Evolutionary conservation across 192 early-diverging fungal genomes (phyloP).

Genomic region (Polychytrium aggregatum): DNA sequence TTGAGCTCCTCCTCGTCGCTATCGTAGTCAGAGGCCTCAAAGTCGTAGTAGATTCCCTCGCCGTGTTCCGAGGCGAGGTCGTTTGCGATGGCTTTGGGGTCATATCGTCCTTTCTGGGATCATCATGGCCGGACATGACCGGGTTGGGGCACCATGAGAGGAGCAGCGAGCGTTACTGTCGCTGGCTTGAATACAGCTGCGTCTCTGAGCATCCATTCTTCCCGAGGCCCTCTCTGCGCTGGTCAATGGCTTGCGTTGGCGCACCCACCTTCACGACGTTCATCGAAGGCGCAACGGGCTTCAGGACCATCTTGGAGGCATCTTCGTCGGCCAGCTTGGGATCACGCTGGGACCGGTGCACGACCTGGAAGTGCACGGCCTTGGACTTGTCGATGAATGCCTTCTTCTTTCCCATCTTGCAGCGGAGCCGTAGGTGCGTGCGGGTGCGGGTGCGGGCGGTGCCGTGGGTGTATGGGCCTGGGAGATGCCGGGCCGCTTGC

Average conservation of each 20-base stretch:
- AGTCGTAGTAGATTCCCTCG: constrained; percentile 15
- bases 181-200: too few species aligned
- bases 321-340: constrained; percentile 74
- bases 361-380: constrained; percentile 78
- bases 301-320: constrained; percentile 66
- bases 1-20: constrained; percentile 11
- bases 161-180: too few species aligned
- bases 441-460: too few species aligned
- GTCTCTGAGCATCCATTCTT: too few species aligned
- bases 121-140: too few species aligned
- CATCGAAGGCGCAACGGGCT: constrained; percentile 55
- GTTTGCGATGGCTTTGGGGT: constrained; percentile 16
- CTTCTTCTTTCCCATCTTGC: too few species aligned
- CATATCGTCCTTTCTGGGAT: constrained; percentile 24
- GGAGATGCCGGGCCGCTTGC: too few species aligned
- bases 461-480: too few species aligned
- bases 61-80: constrained; percentile 25
- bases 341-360: constrained; percentile 93
- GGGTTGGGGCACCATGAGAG: too few species aligned
- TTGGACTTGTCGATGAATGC: constrained; percentile 81
- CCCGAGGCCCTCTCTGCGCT: too few species aligned
- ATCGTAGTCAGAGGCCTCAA: constrained; percentile 17
- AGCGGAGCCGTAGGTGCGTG: too few species aligned
- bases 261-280: constrained; percentile 55
- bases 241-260: too few species aligned